phyloP scores from a whole-genome alignment of 106 monocot species.

The Platanthera guangdongensis region DNA sequence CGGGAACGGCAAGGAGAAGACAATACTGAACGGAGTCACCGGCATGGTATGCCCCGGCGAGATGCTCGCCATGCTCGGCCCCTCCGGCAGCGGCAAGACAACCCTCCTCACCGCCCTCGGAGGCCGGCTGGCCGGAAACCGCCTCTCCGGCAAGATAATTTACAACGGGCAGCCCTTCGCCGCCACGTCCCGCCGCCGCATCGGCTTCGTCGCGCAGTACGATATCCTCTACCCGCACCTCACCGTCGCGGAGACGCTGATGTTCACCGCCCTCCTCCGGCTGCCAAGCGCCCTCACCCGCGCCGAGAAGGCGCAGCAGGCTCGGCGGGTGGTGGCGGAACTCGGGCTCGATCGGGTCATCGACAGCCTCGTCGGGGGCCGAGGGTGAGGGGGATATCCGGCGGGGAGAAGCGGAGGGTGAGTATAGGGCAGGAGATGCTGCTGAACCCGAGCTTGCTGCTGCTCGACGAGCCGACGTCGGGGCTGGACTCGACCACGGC shows the following conservation, averaged over 20 bases:
- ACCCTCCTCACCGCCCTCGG: constrained; percentile 63
- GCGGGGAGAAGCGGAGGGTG: constrained; percentile 45
- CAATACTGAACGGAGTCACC: constrained; percentile 42
- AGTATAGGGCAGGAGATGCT: constrained; percentile 64
- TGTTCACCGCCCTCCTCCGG: constrained; percentile 46
- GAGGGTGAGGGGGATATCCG: constrained; percentile 36
- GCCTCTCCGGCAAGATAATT: constrained; percentile 46
- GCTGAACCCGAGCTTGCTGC: constrained; percentile 38
- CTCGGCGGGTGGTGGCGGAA: constrained; percentile 23
- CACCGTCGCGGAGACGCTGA: constrained; percentile 48
- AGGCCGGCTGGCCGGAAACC: constrained; percentile 17
- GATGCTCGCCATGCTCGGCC: constrained; percentile 68
- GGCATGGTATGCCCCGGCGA: constrained; percentile 54
- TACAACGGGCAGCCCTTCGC: constrained; percentile 49
- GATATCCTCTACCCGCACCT: constrained; percentile 64
- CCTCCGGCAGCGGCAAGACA: constrained; percentile 71
- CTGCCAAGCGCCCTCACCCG: constrained; percentile 25
- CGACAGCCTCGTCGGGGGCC: constrained; percentile 34
- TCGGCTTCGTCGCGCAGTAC: constrained; percentile 60
- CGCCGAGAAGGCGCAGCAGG: constrained; percentile 24
- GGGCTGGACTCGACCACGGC: constrained; percentile 55
- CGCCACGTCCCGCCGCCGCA: constrained; percentile 24
- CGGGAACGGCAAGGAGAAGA: constrained; percentile 16
- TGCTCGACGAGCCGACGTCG: constrained; percentile 57
- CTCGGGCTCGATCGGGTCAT: constrained; percentile 26